Evolutionary conservation across 257 asterid genomes (phyloP).

Genomic region (Solanum pennellii): DNA sequence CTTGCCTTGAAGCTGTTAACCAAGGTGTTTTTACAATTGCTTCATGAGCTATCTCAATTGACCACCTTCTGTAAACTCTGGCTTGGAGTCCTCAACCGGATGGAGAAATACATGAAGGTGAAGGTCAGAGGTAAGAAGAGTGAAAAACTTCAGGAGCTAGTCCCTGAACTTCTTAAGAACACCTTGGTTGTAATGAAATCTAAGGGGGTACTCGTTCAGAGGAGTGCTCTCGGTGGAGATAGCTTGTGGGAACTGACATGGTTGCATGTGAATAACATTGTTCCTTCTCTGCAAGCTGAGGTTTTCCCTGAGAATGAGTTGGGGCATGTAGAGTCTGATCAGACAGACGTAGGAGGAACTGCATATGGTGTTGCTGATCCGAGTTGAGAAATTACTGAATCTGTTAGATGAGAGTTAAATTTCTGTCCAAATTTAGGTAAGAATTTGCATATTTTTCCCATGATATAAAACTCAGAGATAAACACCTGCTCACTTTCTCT

Average conservation of each 20-base stretch:
- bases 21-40: slow-evolving; percentile 50
- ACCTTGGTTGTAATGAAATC: slow-evolving; percentile 70
- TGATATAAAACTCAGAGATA: neutral
- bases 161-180: slow-evolving; percentile 81
- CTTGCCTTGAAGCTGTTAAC: slow-evolving; percentile 66
- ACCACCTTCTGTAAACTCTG: slow-evolving; percentile 81
- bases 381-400: neutral
- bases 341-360: slow-evolving; percentile 7
- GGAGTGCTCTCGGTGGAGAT: slow-evolving; percentile 79
- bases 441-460: slow-evolving; percentile 9
- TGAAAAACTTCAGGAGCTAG: slow-evolving; percentile 77
- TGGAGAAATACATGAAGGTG: slow-evolving; percentile 72
- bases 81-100: slow-evolving; percentile 75
- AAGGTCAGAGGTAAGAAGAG: slow-evolving; percentile 63
- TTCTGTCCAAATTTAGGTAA: neutral
- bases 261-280: slow-evolving; percentile 78
- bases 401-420: neutral
- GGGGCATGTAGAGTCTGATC: slow-evolving; percentile 14
- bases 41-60: slow-evolving; percentile 42
- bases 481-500: slow-evolving; percentile 4
- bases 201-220: slow-evolving; percentile 65
- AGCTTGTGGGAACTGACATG: slow-evolving; percentile 92
- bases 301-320: slow-evolving; percentile 53
- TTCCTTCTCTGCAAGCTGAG: slow-evolving; percentile 63
- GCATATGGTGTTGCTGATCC: slow-evolving; percentile 10